phyloP scores from a whole-genome alignment of 345 rosid species.

The Aquilaria yunnanensis region DNA sequence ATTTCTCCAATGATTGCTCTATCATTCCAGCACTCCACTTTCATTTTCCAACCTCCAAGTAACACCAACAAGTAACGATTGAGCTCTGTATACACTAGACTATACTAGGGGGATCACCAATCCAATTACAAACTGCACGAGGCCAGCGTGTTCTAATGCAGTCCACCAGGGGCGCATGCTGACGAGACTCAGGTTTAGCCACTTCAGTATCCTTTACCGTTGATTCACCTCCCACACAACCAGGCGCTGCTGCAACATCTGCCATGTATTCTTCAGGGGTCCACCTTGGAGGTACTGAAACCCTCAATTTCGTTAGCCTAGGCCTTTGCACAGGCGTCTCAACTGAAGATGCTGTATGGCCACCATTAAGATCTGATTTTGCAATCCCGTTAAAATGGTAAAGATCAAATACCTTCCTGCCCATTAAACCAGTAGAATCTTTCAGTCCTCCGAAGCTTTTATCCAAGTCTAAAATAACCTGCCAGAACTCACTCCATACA shows the following conservation, averaged over 20 bases:
- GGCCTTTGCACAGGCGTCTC: slow-evolving; percentile 80
- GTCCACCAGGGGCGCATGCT: slow-evolving; percentile 93
- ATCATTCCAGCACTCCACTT: neutral
- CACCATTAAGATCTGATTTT: slow-evolving; percentile 78
- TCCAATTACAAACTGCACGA: slow-evolving; percentile 87
- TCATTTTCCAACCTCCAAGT: neutral
- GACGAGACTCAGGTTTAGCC: slow-evolving; percentile 62
- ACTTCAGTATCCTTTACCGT: slow-evolving; percentile 47
- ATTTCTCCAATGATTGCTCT: neutral
- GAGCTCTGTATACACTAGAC: slow-evolving; percentile 34
- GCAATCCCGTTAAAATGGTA: slow-evolving; percentile 98
- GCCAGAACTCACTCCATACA: slow-evolving; percentile 99
- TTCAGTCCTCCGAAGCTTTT: slow-evolving; percentile 73
- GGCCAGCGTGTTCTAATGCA: slow-evolving; percentile 95
- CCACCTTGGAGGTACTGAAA: slow-evolving; percentile 99
- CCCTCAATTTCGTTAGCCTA: slow-evolving; percentile 84
- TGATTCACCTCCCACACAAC: slow-evolving; percentile 29
- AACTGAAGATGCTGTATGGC: slow-evolving; percentile 42
- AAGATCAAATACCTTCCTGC: slow-evolving; percentile 89
- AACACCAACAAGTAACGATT: neutral
- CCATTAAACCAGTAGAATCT: slow-evolving; percentile 92
- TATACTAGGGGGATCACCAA: slow-evolving; percentile 95
- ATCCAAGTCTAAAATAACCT: slow-evolving; percentile 76
- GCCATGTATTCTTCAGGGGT: slow-evolving; percentile 94
- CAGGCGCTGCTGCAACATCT: slow-evolving; percentile 39